Base-by-base conservation (phyloP, 202 grass and related monocot species). In the Zizania palustris region DNA sequence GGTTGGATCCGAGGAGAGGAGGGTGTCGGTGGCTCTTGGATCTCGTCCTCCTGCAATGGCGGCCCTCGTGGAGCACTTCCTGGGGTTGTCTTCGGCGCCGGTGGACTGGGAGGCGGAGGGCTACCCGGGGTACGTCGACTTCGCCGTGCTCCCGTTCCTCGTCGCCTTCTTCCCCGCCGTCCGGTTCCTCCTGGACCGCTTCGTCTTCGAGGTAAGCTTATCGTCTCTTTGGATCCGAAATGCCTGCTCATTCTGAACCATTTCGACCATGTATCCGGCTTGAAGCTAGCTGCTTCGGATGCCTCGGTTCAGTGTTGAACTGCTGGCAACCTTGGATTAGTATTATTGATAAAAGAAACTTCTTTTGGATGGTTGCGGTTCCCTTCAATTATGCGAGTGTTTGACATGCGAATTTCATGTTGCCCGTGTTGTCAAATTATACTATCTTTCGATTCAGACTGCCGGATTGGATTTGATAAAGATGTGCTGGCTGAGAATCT, bases 121-220 rank as follows among this genome's bases (percentile, higher is more conserved):
- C n/a, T 85, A 87, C 60, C 89, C 89, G 14, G 67, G 19, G 35
- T 85, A 91, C 75, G 12, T 64, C 18, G 89, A 91, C 86, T 91
- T 85, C 77, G 28, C 64, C 34, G 77, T 75, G 28, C 89, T 91
- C 39, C 89, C 89, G 46, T 56, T 88, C 36, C 73, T 88, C 45
- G 85, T 86, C 60, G 60, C 91, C 61, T 95, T 95, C 96, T 99
- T 99, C 83, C 91, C 89, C 34, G 89, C 96, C 42, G 51, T 95
- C 57, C 83, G 96, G 45, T 99, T 87, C 87, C 85, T 99, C 77
- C 91, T 98, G 35, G 95, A 98, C 87, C 84, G 87, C 60, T 84
- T 95, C 76, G 83, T 95, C 50, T 92, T 98, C 79, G 89, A 98
- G 91, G 95, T 98, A 81, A 57, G 43, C 44, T 55, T 12, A 12